A percentile compares a stretch with the other conserved stretches of the same genome.
Conservation (phyloP, 192 early-diverging fungal genomes). For the Entomortierella parvispora region DNA sequence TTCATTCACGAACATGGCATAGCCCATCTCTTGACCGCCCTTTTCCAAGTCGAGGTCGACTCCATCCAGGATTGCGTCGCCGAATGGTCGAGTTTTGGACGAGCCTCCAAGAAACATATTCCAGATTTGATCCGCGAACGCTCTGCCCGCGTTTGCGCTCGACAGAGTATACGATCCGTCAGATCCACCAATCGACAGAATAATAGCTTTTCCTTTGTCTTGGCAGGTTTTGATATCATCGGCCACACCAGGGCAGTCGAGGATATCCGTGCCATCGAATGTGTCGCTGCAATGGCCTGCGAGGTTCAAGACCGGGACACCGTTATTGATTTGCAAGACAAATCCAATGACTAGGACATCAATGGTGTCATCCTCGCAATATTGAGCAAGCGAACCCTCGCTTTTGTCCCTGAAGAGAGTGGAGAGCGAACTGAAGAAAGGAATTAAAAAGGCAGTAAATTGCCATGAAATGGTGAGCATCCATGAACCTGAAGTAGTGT, state of each 20-base stretch:
- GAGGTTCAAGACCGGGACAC: slow-evolving; percentile 65
- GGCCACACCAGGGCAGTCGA: slow-evolving; percentile 65
- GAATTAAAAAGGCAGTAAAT: not conserved
- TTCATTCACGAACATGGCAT: slow-evolving; percentile 58
- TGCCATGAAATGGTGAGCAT: too few relatives aligned
- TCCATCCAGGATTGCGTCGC: slow-evolving; percentile 67
- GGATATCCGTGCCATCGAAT: slow-evolving; percentile 62
- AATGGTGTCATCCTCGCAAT: slow-evolving; percentile 68
- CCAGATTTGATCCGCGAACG: slow-evolving; percentile 65
- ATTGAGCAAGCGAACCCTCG: slow-evolving; percentile 44
- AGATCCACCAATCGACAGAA: slow-evolving; percentile 75
- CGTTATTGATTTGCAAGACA: slow-evolving; percentile 61
- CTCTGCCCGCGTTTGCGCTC: slow-evolving; percentile 30
- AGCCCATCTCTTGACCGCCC: slow-evolving; percentile 54
- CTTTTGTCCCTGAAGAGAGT: slow-evolving; percentile 6
- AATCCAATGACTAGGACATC: slow-evolving; percentile 70
- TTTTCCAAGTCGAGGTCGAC: slow-evolving; percentile 71
- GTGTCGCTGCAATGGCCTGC: slow-evolving; percentile 61
- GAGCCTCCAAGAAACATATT: slow-evolving; percentile 71
- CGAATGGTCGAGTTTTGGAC: slow-evolving; percentile 64
- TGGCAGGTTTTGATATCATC: slow-evolving; percentile 76
- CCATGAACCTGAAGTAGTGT: too few relatives aligned
- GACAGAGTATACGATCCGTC: slow-evolving; percentile 53
- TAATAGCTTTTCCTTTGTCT: slow-evolving; percentile 65
- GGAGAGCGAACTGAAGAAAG: slow-evolving; percentile 6